Conservation (phyloP, 805 yeast genomes). For the Wilhelminamyces savonicus region DNA sequence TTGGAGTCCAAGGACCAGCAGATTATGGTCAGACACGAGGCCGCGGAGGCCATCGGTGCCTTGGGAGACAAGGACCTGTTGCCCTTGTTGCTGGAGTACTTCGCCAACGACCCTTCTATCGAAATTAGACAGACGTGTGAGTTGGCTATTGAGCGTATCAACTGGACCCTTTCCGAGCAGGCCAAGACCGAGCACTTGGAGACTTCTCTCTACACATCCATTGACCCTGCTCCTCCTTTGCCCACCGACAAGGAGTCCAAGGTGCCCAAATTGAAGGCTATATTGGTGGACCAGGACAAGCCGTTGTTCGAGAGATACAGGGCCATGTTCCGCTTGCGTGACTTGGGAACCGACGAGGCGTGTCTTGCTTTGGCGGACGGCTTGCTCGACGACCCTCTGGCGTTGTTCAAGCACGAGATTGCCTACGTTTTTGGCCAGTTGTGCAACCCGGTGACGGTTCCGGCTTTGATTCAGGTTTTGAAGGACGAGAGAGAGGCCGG, state of each 20-base stretch:
- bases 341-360: slow-evolving; percentile 89
- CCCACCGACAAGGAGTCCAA: slow-evolving; percentile 51
- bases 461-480: slow-evolving; percentile 76
- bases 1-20: slow-evolving; percentile 64
- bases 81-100: slow-evolving; percentile 56
- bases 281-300: slow-evolving; percentile 68
- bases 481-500: slow-evolving; percentile 79
- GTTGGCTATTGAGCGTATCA: slow-evolving; percentile 89
- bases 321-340: slow-evolving; percentile 97
- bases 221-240: slow-evolving; percentile 98
- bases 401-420: slow-evolving; percentile 94
- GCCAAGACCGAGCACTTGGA: slow-evolving; percentile 66
- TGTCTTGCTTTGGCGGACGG: slow-evolving; percentile 89
- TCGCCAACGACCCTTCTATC: slow-evolving; percentile 65
- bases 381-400: slow-evolving; percentile 82
- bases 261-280: slow-evolving; percentile 56
- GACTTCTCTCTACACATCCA: slow-evolving; percentile 71
- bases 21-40: slow-evolving; percentile 98
- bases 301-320: slow-evolving; percentile 92
- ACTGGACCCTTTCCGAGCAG: slow-evolving; percentile 76
- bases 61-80: slow-evolving; percentile 76
- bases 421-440: slow-evolving; percentile 98
- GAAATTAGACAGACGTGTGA: slow-evolving; percentile 98
- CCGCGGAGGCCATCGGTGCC: slow-evolving; percentile 98
- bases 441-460: slow-evolving; percentile 88